A percentile compares a stretch with the other conserved stretches of the same genome.
Conservation (phyloP, 768 basidiomycete species). For the Tricholomella constricta region DNA sequence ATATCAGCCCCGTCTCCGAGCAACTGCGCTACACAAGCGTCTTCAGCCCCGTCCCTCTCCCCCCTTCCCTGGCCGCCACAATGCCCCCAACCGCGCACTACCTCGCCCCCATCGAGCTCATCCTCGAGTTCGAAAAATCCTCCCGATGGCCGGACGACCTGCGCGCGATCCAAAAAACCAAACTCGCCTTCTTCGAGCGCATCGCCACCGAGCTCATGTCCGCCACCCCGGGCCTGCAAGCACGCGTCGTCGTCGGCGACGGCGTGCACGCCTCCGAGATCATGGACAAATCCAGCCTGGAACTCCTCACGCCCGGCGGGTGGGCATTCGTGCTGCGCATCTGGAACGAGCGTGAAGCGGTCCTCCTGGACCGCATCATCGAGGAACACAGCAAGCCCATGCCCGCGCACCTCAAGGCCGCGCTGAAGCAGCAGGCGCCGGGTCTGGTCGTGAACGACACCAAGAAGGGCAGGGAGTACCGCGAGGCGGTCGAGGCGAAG, state of each 20-base stretch:
- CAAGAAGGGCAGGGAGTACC: constrained; percentile 48
- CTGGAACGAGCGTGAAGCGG: constrained; percentile 85
- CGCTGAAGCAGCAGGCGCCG: constrained; percentile 24
- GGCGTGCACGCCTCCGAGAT: constrained; percentile 51
- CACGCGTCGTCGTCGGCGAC: constrained; percentile 60
- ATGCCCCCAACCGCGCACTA: constrained; percentile 66
- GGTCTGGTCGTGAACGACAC: constrained; percentile 25
- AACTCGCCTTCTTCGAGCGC: constrained; percentile 87
- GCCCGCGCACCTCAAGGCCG: too few relatives aligned
- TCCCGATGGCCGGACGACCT: constrained; percentile 95
- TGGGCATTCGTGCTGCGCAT: constrained; percentile 87
- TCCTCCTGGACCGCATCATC: constrained; percentile 71
- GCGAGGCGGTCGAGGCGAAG: constrained; percentile 57
- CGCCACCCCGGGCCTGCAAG: constrained; percentile 50
- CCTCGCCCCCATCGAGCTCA: constrained; percentile 67
- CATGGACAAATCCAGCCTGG: constrained; percentile 70
- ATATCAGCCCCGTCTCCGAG: constrained; percentile 73
- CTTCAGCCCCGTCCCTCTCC: constrained; percentile 78
- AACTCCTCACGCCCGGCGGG: constrained; percentile 77
- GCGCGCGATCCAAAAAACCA: constrained; percentile 89
- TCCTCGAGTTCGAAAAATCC: constrained; percentile 91
- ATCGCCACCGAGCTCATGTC: constrained; percentile 68
- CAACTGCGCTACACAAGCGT: constrained; percentile 81
- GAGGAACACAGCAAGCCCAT: constrained; percentile 42
- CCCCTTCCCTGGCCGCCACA: constrained; percentile 48